phyloP scores from a whole-genome alignment of 768 basidiomycete species.

The Russula sp. region DNA sequence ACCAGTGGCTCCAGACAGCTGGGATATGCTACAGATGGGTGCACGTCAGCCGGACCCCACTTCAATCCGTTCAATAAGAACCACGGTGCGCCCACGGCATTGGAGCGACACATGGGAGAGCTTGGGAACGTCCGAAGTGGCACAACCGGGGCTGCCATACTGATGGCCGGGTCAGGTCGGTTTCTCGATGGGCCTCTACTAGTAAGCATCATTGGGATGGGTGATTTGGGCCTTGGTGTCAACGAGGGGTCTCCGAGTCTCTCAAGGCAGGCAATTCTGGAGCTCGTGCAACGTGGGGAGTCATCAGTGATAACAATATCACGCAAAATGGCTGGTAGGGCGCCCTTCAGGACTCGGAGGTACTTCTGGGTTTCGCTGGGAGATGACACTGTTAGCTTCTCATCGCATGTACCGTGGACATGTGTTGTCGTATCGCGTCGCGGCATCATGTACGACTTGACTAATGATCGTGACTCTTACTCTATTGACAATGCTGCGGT shows the following conservation, averaged over 20 bases:
- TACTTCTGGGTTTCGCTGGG: too few relatives aligned
- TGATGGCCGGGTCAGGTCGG: constrained; percentile 45
- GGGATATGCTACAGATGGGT: constrained; percentile 62
- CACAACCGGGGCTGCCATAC: constrained; percentile 46
- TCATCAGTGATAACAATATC: constrained; percentile 47
- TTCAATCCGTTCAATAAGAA: constrained; percentile 65
- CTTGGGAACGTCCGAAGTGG: constrained; percentile 69
- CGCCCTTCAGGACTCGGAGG: too few relatives aligned
- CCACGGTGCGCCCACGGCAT: constrained; percentile 58
- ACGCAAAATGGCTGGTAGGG: not conserved
- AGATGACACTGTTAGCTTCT: too few relatives aligned
- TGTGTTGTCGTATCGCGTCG: too few relatives aligned
- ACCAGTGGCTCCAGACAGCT: constrained; percentile 32
- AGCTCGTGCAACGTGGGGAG: constrained; percentile 71
- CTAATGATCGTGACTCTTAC: too few relatives aligned
- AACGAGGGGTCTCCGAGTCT: constrained; percentile 48
- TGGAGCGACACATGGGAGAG: constrained; percentile 65
- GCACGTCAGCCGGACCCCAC: constrained; percentile 66
- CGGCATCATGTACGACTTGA: too few relatives aligned
- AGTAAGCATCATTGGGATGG: constrained; percentile 72
- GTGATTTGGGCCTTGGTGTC: constrained; percentile 67
- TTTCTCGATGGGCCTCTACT: constrained; percentile 42
- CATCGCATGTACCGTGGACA: too few relatives aligned
- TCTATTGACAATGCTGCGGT: too few relatives aligned
- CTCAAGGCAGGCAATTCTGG: constrained; percentile 66